Evolutionary conservation across 805 yeast species (phyloP), one percentile per base, ranked within the genome.

Genomic region (Candida namnaoensis): DNA sequence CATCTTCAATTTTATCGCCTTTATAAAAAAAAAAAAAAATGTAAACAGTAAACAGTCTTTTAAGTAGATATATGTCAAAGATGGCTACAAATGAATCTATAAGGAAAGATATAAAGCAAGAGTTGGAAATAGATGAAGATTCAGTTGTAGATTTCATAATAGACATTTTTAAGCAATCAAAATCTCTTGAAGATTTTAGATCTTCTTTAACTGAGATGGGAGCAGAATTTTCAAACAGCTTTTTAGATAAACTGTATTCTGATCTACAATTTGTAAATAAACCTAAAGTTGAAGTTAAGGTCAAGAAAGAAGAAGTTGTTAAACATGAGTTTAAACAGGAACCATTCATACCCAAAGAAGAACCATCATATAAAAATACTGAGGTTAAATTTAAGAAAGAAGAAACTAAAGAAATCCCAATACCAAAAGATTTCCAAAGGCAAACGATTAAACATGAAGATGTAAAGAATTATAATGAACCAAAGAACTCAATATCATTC

Each of bases 141-240:
- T 59, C 65, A 6, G 61, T 74, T 23, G 71, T 77, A 1, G 74
- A 71, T 44, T 74, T 69, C 49, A 57, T 78, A 5, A 43, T 67
- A 12, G 64, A 66, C 43, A 49, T 77, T 8, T 63, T 63, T 45
- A 47, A 48, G 2, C 53, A 57, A 23, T 58, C 72, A 3, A 28
- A 45, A 3, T 54, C 60, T 14, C 43, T 56, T 1, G 49, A 50
- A 6, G 64, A 62, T 11, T 73, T 78, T 48, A 53, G 55, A 19
- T 37, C 48, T 13, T 61, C 59, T 5, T 52, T 77, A 23, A 51
- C 54, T 5, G 72, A 65, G 13, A 57, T 66, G 42, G 78, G 75
- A 5, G 72, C 72, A 33, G 74, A 66, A 5, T 60, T 66, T 41
- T 54, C 69, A 0, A 48, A 46, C 4, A 50, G 44, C 8, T 55